These are phyloP conservation scores for Rhinocladiella mackenziei DNA, from an alignment of 2,329 filamentous ascomycete genomes.

Conservation along the genomic window DNA sequence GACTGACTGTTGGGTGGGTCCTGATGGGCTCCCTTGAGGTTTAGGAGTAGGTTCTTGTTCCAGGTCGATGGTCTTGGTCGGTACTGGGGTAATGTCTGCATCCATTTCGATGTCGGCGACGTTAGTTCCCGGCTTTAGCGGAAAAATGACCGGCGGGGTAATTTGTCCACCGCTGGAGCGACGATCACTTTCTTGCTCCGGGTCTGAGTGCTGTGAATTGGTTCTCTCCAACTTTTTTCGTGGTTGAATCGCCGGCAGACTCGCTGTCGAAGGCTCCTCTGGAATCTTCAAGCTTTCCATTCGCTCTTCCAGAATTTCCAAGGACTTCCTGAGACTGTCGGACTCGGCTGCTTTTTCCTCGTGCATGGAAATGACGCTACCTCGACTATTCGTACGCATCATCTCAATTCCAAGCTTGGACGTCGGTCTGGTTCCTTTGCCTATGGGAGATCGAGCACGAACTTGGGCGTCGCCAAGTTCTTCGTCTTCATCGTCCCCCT, in stretches of 20 bases:
- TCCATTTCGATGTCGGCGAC: constrained; percentile 40
- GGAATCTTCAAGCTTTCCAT: constrained; percentile 31
- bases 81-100: constrained; percentile 25
- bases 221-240: constrained; percentile 29
- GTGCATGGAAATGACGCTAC: constrained; percentile 60
- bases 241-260: constrained; percentile 27
- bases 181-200: constrained; percentile 27
- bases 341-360: constrained; percentile 40
- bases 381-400: constrained; percentile 94
- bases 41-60: constrained; percentile 25
- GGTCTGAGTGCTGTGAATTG: constrained; percentile 30
- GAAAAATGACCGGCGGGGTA: constrained; percentile 52
- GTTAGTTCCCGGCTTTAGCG: constrained; percentile 41
- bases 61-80: constrained; percentile 22
- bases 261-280: constrained; percentile 22
- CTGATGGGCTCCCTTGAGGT: constrained; percentile 16
- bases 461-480: constrained; percentile 64
- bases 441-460: constrained; percentile 49
- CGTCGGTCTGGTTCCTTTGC: constrained; percentile 59
- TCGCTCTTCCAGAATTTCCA: constrained; percentile 35
- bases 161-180: constrained; percentile 34
- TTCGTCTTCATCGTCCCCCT: constrained; percentile 91
- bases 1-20: constrained; percentile 4
- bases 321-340: constrained; percentile 25
- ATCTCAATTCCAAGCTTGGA: constrained; percentile 94